Evolutionary conservation across 306 rosid species (phyloP), one percentile per base, ranked within the genome.

Genomic region (Citrullus colocynthis): DNA sequence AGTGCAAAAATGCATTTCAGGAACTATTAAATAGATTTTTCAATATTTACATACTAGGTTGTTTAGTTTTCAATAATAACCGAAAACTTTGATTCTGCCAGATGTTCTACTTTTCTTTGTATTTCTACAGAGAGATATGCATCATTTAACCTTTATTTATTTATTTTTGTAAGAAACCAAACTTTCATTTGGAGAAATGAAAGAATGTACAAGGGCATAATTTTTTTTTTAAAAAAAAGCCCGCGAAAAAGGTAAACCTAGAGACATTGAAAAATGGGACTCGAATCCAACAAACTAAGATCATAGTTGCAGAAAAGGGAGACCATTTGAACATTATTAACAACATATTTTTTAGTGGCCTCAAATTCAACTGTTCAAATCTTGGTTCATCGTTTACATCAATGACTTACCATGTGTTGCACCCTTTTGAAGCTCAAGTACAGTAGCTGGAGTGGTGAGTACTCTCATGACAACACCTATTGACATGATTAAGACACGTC

Each of bases 401-500:
- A 6, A 48, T 7, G 59, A 48, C 4, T 71, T 13, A 71, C 16
- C 37, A 6, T 76, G 21, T 76, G 54, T 42, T 76, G 48, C 69
- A 21, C 55, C 78, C 76, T 79, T 81, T 56, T 88, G 85, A 85
- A 95, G 99, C 79, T 89, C 99, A 41, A 95, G 99, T 82, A 77
- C 88, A 55, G 82, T 82, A 82, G 97, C 97, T 5, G 99, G 97
- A 74, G 42, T 82, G 28, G 82, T 82, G 80, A 88, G 99, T 80
- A 95, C 97, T 77, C 80, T 95, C 52, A 62, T 91, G 78, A 95
- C 97, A 48, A 92, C 99, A 52, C 99, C 99, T 1, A 62, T 92
- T 79, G 99, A 95, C 88, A 95, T 91, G 96, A 82, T 90, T 65
- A 95, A 95, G 87, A 95, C 97, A 72, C 97, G 97, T 80, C 97